Evolutionary conservation across 2,329 filamentous ascomycete genomes (phyloP).

Genomic region (Pseudogymnoascus sp.): DNA sequence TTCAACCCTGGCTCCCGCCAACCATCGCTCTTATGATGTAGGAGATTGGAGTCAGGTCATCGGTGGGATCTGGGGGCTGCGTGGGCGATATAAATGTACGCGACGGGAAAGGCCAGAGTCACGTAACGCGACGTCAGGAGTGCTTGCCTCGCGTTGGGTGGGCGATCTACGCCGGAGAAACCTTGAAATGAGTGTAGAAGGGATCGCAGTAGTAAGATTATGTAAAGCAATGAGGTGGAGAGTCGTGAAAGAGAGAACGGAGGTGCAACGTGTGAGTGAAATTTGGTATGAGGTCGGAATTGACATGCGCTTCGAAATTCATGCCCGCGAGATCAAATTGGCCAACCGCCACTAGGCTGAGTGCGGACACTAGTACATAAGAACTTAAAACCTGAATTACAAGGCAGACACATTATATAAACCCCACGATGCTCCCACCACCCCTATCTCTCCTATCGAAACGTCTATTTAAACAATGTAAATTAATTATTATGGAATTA

Average conservation of each 20-base stretch:
- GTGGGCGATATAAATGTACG: neutral
- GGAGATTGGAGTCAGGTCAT: neutral
- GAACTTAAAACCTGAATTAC: neutral
- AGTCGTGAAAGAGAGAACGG: neutral
- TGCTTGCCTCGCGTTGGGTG: neutral
- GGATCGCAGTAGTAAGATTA: neutral
- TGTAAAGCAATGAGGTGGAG: neutral
- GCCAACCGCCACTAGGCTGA: slow-evolving; percentile 4
- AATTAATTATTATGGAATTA: slow-evolving; percentile 3
- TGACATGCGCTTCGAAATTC: slow-evolving; percentile 6
- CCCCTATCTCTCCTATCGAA: neutral
- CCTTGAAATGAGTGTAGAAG: neutral
- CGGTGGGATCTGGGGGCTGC: neutral
- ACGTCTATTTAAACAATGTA: neutral
- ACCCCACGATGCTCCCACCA: no score
- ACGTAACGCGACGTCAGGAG: slow-evolving; percentile 6
- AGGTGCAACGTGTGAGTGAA: neutral
- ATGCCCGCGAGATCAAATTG: slow-evolving; percentile 6
- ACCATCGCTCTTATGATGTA: slow-evolving; percentile 8
- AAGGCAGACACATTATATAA: neutral
- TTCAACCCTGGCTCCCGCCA: slow-evolving; percentile 4
- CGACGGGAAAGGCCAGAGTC: slow-evolving; percentile 3
- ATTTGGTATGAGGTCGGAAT: neutral
- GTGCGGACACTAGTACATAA: neutral
- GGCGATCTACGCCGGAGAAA: neutral